phyloP scores from a whole-genome alignment of 1,139 yeast species.

The Saccharomyces hybrid region DNA sequence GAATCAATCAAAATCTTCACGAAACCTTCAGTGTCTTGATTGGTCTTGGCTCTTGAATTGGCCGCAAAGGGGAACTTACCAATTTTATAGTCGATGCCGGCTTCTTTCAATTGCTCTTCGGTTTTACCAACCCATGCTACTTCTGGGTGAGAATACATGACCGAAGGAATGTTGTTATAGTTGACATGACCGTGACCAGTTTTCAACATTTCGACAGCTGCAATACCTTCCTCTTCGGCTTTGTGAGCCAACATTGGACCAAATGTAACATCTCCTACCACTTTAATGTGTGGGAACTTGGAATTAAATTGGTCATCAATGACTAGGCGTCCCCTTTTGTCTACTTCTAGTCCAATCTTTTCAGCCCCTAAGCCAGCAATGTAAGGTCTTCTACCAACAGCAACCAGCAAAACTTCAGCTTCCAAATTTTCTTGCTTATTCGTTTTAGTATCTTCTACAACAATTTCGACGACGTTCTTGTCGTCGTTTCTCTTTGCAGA shows the following conservation, averaged over 20 bases:
- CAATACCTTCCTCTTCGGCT: constrained; percentile 99
- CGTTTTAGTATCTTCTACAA: constrained; percentile 80
- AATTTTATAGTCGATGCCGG: constrained; percentile 83
- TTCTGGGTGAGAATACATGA: constrained; percentile 98
- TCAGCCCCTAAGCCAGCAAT: constrained; percentile 86
- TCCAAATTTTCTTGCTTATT: constrained; percentile 76
- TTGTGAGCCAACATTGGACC: constrained; percentile 99
- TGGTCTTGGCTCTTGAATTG: constrained; percentile 98
- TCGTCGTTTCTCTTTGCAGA: constrained; percentile 87
- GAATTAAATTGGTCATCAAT: constrained; percentile 93
- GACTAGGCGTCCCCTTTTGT: constrained; percentile 85
- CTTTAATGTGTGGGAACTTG: constrained; percentile 87
- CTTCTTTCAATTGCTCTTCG: constrained; percentile 91
- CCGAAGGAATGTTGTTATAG: constrained; percentile 95
- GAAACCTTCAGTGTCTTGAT: constrained; percentile 92
- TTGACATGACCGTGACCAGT: constrained; percentile 95
- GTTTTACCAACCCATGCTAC: constrained; percentile 98
- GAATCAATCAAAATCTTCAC: constrained; percentile 94
- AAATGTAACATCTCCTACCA: constrained; percentile 95
- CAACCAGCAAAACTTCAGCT: constrained; percentile 90
- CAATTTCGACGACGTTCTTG: constrained; percentile 54
- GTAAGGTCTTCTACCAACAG: constrained; percentile 98
- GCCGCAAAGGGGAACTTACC: constrained; percentile 99
- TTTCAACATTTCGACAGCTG: constrained; percentile 93
- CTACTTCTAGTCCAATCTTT: constrained; percentile 79